These are phyloP conservation scores for Fusarium globosum DNA, from an alignment of 2,329 filamentous ascomycete genomes.

Conservation along the genomic window DNA sequence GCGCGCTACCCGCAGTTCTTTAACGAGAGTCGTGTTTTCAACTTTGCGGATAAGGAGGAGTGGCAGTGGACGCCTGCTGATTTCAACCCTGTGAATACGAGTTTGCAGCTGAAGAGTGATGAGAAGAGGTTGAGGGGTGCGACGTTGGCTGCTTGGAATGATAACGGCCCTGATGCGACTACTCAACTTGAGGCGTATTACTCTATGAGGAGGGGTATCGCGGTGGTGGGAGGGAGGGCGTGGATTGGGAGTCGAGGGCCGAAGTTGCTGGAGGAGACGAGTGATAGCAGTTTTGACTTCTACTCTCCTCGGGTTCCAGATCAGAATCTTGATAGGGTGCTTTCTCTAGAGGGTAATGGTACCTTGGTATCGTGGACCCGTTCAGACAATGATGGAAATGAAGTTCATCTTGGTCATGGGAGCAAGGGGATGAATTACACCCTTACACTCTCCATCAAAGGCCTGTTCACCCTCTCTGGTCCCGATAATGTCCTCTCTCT, in stretches of 20 bases:
- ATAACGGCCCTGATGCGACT: conserved; percentile 15
- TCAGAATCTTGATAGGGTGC: conserved; percentile 6
- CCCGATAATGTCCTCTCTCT: background rate
- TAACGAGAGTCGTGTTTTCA: conserved; percentile 9
- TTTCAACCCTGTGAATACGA: conserved; percentile 14
- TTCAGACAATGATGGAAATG: background rate
- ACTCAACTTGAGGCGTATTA: conserved; percentile 23
- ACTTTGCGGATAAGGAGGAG: background rate
- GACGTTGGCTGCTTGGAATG: conserved; percentile 15
- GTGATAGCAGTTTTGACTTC: background rate
- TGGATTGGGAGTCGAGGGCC: conserved; percentile 18
- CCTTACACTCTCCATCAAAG: background rate
- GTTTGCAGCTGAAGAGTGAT: background rate
- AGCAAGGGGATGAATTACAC: conserved; percentile 28
- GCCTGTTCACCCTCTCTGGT: background rate
- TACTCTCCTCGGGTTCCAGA: conserved; percentile 10
- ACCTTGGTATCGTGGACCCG: background rate
- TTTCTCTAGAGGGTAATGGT: fast-evolving
- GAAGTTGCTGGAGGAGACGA: background rate
- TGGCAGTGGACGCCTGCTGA: conserved; percentile 24
- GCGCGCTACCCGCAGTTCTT: conserved; percentile 23
- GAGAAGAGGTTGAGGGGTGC: background rate
- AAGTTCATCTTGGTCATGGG: background rate
- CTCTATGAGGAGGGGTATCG: conserved; percentile 24
- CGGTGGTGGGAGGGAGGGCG: conserved; percentile 11